Base-by-base conservation (phyloP, 2,329 filamentous ascomycete genomes). In the Penicillium frequentans region DNA sequence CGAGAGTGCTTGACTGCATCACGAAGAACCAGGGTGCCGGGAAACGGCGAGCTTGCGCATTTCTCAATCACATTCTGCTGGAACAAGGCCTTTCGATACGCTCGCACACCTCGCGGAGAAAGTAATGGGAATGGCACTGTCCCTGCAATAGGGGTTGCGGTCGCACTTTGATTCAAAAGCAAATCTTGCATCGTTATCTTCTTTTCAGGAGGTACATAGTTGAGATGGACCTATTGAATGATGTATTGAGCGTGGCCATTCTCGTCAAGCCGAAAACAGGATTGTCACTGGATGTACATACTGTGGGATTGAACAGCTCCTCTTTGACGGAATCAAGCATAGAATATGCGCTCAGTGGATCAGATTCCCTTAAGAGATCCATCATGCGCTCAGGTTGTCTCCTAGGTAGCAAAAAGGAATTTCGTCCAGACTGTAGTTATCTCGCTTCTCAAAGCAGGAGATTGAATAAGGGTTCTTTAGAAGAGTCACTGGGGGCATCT, bases 1-100 rank as follows among this genome's bases (percentile, higher is more conserved):
- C 49, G 60, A 13, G 65, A 68, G 23, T 67, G 53, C 10, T 64
- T 58, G 9, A 33, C 65, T 11, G 58, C 52, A 51, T 66, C 58
- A 1, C 66, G 64, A 8, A 68, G 57, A 14, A 68, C 57, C 31
- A 68, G 46, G 6, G 66, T 66, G 0, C 64, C 64, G 4, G 57
- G 57, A 21, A 62, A 62, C 6, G 59, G 59, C 0, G 57, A 62
- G 19, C 52, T 62, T 24, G 59, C 54, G 19, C 59, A 62, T 19
- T 60, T 52, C 5, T 51, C 33, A 33, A 58, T 48, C 24, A 62
- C 54, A 11, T 62, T 19, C n/a, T 52, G 56, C 19, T 43, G 52
- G 10, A 60, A 62, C 21, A 60, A 11, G 0, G 59, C 59, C 16
- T 43, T 62, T 49, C 59, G 46, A 47, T 62, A 60, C 29, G 57